Base-by-base conservation (phyloP, 1,284 basidiomycete species). In the Ceratobasidium sp. region DNA sequence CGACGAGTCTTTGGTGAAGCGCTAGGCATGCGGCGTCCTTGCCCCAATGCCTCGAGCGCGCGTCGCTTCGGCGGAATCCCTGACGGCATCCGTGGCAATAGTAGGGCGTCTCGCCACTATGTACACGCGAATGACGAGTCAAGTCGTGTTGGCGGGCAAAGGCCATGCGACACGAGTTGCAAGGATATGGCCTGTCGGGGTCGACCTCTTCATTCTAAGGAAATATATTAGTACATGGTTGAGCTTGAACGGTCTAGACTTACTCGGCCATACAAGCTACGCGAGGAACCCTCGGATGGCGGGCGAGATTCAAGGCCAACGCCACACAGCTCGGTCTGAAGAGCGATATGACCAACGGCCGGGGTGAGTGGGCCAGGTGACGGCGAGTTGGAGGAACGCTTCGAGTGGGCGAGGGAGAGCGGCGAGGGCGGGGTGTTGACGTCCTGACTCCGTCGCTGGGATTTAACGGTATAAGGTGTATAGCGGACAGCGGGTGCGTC, bases 61-160 rank as follows among this genome's bases (percentile, higher is more conserved):
- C 93, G 82, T 94, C 93, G 41, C 91, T 87, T 41, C 92, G 86
- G 3, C 92, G 92, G 82, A 94, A 94, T 33, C 91, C 85, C 83
- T 93, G 92, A 52, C 87, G 87, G 81, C 92, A 94, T 0, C 91
- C 91, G 50, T 85, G 86, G 81, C 93, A 94, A 80, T 90, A 88
- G 89, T 90, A 94, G 30, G 90, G 91, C 78, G 88, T 90, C 81
- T 87, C 89, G 74, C 91, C 91, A 35, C 73, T 75, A 82, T 93
- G 92, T 46, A 92, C 84, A 80, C 89, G 89, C 35, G 88, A 82
- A 83, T 94, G 93, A 16, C 93, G 88, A 84, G 92, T 93, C 57
- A 94, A 86, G 82, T 94, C 93, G 80, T 94, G 92, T 80, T 91
- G 93, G 64, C 93, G 88, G 5, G 90, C 89, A 84, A 94, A 94